Evolutionary conservation across 176 grass and related monocot genomes (phyloP).

Genomic region (Aegilops sharonensis): DNA sequence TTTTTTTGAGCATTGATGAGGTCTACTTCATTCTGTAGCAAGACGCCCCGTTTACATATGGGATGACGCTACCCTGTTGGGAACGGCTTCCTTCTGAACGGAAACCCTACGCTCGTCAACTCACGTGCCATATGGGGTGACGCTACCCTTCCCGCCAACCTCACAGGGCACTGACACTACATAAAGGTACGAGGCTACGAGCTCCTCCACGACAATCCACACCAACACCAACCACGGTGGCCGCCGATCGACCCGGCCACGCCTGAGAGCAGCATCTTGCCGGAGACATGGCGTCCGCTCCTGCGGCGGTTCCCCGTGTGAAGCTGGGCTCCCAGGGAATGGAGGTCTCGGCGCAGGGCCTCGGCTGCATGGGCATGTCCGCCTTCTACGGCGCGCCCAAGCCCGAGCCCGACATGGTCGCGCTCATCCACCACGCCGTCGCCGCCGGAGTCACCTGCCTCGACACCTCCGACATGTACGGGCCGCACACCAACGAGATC

Average conservation of each 20-base stretch:
- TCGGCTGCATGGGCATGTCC: constrained; percentile 91
- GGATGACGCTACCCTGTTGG: too few species aligned
- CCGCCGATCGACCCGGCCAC: neutral
- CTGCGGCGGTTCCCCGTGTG: constrained; percentile 1
- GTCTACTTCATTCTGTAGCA: too few species aligned
- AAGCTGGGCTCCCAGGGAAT: constrained; percentile 81
- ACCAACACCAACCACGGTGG: neutral
- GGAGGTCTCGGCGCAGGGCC: constrained; percentile 72
- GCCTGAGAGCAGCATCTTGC: neutral
- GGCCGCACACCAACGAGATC: constrained; percentile 61
- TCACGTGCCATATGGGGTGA: too few species aligned
- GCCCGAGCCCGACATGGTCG: constrained; percentile 57
- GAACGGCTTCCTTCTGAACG: too few species aligned
- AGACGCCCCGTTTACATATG: too few species aligned
- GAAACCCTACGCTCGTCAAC: too few species aligned
- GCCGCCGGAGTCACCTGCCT: constrained; percentile 47
- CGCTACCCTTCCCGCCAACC: too few species aligned
- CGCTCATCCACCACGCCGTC: constrained; percentile 59
- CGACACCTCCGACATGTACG: constrained; percentile 64
- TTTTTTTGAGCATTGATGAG: too few species aligned
- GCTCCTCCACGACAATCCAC: too few species aligned
- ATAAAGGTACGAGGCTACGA: neutral
- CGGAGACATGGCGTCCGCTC: neutral
- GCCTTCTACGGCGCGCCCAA: constrained; percentile 36
- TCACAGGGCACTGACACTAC: neutral